These are phyloP conservation scores for Fusarium sp. DNA, from an alignment of 2,329 filamentous ascomycete species.

Conservation along the genomic window DNA sequence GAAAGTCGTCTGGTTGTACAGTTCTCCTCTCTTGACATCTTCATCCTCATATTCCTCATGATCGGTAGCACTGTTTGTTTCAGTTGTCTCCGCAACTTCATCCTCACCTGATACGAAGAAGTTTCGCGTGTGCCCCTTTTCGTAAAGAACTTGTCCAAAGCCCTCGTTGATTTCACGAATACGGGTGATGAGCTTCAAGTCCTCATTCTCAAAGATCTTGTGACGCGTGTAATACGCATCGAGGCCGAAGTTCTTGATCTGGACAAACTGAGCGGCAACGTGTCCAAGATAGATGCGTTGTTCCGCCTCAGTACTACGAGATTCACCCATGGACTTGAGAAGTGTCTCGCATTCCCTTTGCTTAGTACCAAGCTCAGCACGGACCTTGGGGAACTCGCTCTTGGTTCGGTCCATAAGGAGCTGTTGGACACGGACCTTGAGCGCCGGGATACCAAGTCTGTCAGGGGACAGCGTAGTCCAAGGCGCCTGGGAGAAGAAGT, in stretches of 20 bases:
- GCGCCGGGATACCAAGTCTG: constrained; percentile 46
- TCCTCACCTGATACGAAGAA: too few relatives aligned
- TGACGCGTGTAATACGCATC: constrained; percentile 19
- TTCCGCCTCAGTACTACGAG: too few relatives aligned
- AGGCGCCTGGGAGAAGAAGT: constrained; percentile 48
- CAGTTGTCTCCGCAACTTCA: too few relatives aligned
- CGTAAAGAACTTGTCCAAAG: too few relatives aligned
- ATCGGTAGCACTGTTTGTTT: too few relatives aligned
- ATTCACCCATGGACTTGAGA: constrained; percentile 36
- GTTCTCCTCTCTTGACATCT: too few relatives aligned
- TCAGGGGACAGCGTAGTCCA: constrained; percentile 47
- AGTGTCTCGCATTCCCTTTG: not conserved
- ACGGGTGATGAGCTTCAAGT: constrained; percentile 49
- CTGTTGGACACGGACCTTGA: constrained; percentile 47
- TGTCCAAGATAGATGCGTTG: constrained; percentile 45
- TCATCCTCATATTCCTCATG: too few relatives aligned
- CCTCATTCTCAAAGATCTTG: too few relatives aligned
- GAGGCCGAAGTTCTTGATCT: constrained; percentile 42
- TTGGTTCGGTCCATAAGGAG: constrained; percentile 54
- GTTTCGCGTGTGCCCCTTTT: too few relatives aligned
- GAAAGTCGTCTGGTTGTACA: too few relatives aligned
- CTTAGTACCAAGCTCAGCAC: too few relatives aligned
- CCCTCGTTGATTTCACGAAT: constrained; percentile 49
- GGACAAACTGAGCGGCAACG: constrained; percentile 44
- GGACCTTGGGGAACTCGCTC: constrained; percentile 48